These are phyloP conservation scores for Fusarium guadeloupense DNA, from an alignment of 2,329 filamentous ascomycete species.

Conservation along the genomic window DNA sequence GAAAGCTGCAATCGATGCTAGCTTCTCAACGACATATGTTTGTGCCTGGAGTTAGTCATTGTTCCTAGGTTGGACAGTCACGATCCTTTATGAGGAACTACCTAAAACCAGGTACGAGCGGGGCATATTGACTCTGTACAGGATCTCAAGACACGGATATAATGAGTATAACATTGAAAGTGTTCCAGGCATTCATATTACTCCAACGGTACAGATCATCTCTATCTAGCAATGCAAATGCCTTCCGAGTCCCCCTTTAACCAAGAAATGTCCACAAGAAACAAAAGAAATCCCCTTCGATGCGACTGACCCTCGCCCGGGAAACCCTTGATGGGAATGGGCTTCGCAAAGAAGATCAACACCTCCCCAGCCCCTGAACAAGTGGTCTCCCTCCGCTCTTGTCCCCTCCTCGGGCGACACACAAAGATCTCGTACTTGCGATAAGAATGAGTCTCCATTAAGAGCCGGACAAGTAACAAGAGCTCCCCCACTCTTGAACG, in stretches of 20 bases:
- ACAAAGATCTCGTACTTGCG: not conserved
- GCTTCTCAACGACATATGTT: not conserved
- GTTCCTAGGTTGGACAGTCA: not conserved
- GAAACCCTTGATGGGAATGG: constrained; percentile 3
- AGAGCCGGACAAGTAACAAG: not conserved
- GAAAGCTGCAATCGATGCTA: not conserved
- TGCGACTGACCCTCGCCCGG: constrained; percentile 10
- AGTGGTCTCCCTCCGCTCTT: constrained; percentile 1
- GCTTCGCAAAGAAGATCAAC: constrained; percentile 17
- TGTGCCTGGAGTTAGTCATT: constrained; percentile 17
- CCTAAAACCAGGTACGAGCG: not conserved
- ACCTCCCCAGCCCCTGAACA: constrained; percentile 15
- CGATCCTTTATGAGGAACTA: not conserved
- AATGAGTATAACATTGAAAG: constrained; percentile 30
- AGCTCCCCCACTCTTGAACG: constrained; percentile 1
- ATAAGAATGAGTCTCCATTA: not conserved
- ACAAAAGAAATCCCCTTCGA: constrained; percentile 28
- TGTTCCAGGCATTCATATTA: constrained; percentile 38
- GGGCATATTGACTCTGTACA: constrained; percentile 8
- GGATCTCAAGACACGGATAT: not conserved
- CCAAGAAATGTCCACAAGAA: constrained; percentile 15
- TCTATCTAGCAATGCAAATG: constrained; percentile 34
- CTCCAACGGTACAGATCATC: constrained; percentile 37
- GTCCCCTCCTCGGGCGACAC: not conserved
- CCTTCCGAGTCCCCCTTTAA: constrained; percentile 20